phyloP scores from a whole-genome alignment of 352 stramenopile genomes.

The Pelagophyceae sp. region DNA sequence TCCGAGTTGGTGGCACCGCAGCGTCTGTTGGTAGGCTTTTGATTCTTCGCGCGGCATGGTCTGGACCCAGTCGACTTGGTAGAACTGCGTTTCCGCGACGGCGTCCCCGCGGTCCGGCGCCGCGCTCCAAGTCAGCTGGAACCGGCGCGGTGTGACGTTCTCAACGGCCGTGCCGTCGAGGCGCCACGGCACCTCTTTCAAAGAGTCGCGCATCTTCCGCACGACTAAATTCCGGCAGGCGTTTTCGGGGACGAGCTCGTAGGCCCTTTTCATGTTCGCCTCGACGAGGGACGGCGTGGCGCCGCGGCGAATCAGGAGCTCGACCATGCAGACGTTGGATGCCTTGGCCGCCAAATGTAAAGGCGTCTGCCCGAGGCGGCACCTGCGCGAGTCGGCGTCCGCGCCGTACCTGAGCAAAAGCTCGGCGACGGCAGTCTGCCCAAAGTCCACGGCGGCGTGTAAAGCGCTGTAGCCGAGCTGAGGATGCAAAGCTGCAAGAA shows the following conservation, averaged over 20 bases:
- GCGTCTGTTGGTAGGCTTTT: neutral
- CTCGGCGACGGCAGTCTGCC: neutral
- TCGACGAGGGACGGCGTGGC: neutral
- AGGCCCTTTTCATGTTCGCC: neutral
- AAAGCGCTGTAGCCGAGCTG: neutral
- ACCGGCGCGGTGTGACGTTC: neutral
- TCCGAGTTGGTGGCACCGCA: neutral
- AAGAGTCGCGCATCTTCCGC: neutral
- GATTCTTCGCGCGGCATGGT: neutral
- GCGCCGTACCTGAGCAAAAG: neutral
- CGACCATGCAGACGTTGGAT: neutral
- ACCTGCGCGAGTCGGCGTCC: neutral
- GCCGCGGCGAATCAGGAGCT: neutral
- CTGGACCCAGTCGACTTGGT: neutral
- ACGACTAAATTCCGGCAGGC: neutral
- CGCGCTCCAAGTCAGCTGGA: neutral
- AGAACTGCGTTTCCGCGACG: neutral
- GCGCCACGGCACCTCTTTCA: neutral
- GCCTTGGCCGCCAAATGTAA: neutral
- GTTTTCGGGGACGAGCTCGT: neutral
- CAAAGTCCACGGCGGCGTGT: conserved; percentile 5
- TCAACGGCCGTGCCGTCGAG: too few relatives aligned
- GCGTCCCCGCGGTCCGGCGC: neutral
- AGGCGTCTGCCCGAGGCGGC: neutral
- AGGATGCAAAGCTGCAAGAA: neutral